phyloP scores from a whole-genome alignment of 208 protist species.

The Strigomonas culicis region DNA sequence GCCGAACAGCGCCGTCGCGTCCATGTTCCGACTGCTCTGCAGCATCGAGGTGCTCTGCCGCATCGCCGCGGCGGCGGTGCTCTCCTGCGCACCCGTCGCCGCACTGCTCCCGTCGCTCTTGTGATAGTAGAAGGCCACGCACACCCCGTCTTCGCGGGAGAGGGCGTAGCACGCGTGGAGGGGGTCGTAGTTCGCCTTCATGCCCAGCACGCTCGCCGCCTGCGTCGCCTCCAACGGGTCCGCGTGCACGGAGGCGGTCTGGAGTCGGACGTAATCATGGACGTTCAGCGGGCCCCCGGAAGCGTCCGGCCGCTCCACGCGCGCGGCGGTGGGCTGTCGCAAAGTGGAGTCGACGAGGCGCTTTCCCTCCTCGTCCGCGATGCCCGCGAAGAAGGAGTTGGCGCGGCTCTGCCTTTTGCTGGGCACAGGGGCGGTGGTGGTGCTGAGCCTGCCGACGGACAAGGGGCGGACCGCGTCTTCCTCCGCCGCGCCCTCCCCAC shows the following conservation, averaged over 20 bases:
- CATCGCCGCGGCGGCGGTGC: background rate
- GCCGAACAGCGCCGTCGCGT: background rate
- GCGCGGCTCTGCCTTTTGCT: background rate
- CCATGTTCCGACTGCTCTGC: background rate
- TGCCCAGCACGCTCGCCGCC: background rate
- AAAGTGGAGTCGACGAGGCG: background rate
- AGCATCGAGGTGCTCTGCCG: background rate
- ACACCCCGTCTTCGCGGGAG: constrained; percentile 63
- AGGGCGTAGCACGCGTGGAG: constrained; percentile 45
- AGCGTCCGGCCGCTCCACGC: background rate
- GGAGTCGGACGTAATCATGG: background rate
- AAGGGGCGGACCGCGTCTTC: background rate
- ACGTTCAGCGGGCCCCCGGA: background rate
- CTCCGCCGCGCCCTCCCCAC: background rate
- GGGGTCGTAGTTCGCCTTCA: constrained; percentile 39
- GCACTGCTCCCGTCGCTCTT: constrained; percentile 5
- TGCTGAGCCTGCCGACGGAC: too few species aligned
- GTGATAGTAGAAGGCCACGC: constrained; percentile 40
- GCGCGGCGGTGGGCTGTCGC: too few species aligned
- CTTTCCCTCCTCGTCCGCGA: background rate
- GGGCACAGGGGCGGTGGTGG: background rate
- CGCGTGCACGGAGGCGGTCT: background rate
- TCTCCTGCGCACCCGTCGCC: too few species aligned
- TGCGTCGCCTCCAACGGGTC: too few species aligned
- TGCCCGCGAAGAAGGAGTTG: too few species aligned